A percentile compares a stretch with the other conserved stretches of the same genome.
Conservation (phyloP, 106 monocot species). For the Phalaenopsis equestris region DNA sequence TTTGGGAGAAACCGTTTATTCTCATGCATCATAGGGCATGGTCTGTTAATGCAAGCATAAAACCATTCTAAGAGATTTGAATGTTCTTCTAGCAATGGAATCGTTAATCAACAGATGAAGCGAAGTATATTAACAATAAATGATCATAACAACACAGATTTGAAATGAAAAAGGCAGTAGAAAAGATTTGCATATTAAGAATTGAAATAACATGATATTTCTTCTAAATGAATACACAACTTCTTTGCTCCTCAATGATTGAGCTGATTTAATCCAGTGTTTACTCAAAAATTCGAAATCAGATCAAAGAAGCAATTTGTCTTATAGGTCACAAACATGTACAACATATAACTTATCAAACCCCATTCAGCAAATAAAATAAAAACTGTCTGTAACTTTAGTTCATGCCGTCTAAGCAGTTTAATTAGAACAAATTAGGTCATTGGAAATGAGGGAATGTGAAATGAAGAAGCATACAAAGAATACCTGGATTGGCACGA, state of each 20-base stretch:
- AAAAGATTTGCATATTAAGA: conserved; percentile 1
- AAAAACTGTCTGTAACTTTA: not conserved
- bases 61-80: too few species aligned
- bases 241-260: not conserved
- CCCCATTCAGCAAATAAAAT: not conserved
- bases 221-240: not conserved
- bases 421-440: not conserved
- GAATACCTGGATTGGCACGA: conserved; percentile 86
- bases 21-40: too few species aligned
- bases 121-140: not conserved
- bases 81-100: not conserved
- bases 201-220: not conserved
- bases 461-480: not conserved
- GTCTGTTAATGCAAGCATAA: too few species aligned
- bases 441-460: not conserved
- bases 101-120: not conserved
- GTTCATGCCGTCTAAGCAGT: not conserved
- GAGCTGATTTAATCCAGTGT: not conserved
- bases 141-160: not conserved
- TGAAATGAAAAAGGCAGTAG: not conserved
- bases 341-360: not conserved
- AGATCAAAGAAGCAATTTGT: not conserved
- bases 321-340: not conserved
- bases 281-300: not conserved
- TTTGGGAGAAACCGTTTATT: too few species aligned